These are phyloP conservation scores for Colletotrichum neosansevieriae DNA, from an alignment of 2,329 filamentous ascomycete genomes.

Conservation along the genomic window DNA sequence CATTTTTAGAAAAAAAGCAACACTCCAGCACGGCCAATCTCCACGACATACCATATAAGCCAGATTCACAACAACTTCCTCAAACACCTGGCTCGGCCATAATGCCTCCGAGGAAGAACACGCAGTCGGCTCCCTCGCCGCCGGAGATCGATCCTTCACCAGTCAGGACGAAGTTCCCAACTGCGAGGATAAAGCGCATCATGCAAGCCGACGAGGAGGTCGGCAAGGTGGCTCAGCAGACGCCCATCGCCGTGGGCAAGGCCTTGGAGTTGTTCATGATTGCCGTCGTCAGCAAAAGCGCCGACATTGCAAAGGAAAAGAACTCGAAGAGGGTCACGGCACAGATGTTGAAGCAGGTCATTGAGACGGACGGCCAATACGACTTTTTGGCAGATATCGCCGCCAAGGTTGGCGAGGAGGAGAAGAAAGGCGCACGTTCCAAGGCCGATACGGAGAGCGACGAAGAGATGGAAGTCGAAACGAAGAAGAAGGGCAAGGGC, in stretches of 20 bases:
- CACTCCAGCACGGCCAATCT: slow-evolving; percentile 25
- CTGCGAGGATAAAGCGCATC: slow-evolving; percentile 96
- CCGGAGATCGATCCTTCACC: slow-evolving; percentile 71
- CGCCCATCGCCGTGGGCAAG: slow-evolving; percentile 94
- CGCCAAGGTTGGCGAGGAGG: slow-evolving; percentile 76
- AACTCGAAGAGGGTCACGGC: slow-evolving; percentile 92
- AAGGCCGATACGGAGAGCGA: slow-evolving; percentile 67
- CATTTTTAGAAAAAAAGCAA: slow-evolving; percentile 25
- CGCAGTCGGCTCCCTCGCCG: slow-evolving; percentile 52
- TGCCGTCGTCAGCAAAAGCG: slow-evolving; percentile 88
- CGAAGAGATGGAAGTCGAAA: slow-evolving; percentile 60
- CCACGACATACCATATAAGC: slow-evolving; percentile 35
- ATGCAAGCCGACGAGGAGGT: slow-evolving; percentile 99
- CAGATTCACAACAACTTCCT: slow-evolving; percentile 37
- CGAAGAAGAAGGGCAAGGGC: slow-evolving; percentile 61
- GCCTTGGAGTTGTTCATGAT: slow-evolving; percentile 99
- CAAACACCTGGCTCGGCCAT: slow-evolving; percentile 38
- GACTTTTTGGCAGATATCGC: slow-evolving; percentile 96
- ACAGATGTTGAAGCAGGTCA: slow-evolving; percentile 90
- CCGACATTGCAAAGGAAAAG: slow-evolving; percentile 83
- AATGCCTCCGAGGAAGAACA: slow-evolving; percentile 56
- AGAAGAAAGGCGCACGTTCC: slow-evolving; percentile 59
- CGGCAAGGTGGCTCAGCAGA: slow-evolving; percentile 97
- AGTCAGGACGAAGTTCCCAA: slow-evolving; percentile 95
- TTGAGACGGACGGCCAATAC: slow-evolving; percentile 90